Base-by-base conservation (phyloP, 169 alveolate genomes). In the Babesia bovis region DNA sequence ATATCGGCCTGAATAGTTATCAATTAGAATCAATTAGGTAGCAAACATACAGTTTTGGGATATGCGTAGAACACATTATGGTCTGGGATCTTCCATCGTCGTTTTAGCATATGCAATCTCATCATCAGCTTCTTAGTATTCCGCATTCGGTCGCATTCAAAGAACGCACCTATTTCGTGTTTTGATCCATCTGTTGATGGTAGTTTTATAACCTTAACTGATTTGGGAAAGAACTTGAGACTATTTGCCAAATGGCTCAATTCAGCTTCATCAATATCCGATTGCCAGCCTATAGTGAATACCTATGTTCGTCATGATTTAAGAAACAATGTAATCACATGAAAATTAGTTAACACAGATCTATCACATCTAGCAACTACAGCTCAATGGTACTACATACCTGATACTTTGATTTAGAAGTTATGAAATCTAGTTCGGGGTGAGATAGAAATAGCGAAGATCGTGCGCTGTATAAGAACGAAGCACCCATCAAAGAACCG, bases 241-340 rank as follows among this genome's bases (percentile, higher is more conserved):
- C 83, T 84, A 41, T 82, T 75, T 35, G 85, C 73, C 79, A 88
- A 77, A 42, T 79, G 74, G 36, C 65, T 84, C 36, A 88, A 78
- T 41, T 88, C 93, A n/a, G 72, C 61, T 59, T 82, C 88, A 21
- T 87, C 84, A 33, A 88, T 82, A 52, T 88, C 93, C 35, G 74
- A 61, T 26, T 84, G 90, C 93, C 93, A 88, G 42, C 93, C 93
- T 66, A 87, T 50, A 19, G 91, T 88, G n/a, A 87, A 87, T 50
- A 87, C 85, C 89, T 83, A 15, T 21, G 36, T 67, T 9, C 13
- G 45, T 38, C 7, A 38, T 47, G 12, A 47, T 61, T 23, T 70
- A 32, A 33, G 60, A 66, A 26, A 63, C 52, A 41, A 66, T 59
- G 65, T 40, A 12, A 55, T 12, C 49, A 55, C 28, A 35, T 38